These are phyloP conservation scores for Chlorella ohadii DNA, from an alignment of 139 green algal species.

Conservation along the genomic window DNA sequence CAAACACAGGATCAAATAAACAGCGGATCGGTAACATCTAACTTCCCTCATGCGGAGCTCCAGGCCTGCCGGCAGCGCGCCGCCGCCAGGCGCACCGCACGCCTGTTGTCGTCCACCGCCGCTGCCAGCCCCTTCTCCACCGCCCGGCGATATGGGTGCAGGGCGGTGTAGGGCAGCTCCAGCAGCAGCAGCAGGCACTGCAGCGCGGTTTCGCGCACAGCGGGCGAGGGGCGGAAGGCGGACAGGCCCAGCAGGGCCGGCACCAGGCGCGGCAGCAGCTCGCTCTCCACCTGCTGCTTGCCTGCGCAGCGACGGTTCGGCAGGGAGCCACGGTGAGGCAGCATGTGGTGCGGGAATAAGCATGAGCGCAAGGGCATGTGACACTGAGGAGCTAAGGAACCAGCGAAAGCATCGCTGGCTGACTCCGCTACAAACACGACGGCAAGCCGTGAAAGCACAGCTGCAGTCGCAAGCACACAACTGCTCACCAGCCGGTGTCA, in stretches of 20 bases:
- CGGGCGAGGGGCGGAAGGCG: not conserved
- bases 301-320: too few relatives aligned
- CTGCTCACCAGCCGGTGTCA: not conserved
- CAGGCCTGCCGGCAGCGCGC: slow-evolving; percentile 32
- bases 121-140: slow-evolving; percentile 21
- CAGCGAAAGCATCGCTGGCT: too few relatives aligned
- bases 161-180: slow-evolving; percentile 32
- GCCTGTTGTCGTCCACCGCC: slow-evolving; percentile 39
- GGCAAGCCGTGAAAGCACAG: too few relatives aligned
- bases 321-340: too few relatives aligned
- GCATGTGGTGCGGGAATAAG: too few relatives aligned
- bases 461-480: too few relatives aligned
- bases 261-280: slow-evolving; percentile 25
- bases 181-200: slow-evolving; percentile 38
- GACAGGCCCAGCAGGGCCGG: slow-evolving; percentile 13
- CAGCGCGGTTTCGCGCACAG: slow-evolving; percentile 24
- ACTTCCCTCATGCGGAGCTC: not conserved
- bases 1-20: too few relatives aligned
- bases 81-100: slow-evolving; percentile 34
- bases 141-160: slow-evolving; percentile 25
- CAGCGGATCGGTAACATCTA: too few relatives aligned
- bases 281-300: not conserved
- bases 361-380: too few relatives aligned
- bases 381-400: too few relatives aligned
- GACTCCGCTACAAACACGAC: too few relatives aligned